Evolutionary conservation across 2,329 filamentous ascomycete genomes (phyloP), one percentile per base, ranked within the genome.

Genomic region (Mycosphaerella arachidis): DNA sequence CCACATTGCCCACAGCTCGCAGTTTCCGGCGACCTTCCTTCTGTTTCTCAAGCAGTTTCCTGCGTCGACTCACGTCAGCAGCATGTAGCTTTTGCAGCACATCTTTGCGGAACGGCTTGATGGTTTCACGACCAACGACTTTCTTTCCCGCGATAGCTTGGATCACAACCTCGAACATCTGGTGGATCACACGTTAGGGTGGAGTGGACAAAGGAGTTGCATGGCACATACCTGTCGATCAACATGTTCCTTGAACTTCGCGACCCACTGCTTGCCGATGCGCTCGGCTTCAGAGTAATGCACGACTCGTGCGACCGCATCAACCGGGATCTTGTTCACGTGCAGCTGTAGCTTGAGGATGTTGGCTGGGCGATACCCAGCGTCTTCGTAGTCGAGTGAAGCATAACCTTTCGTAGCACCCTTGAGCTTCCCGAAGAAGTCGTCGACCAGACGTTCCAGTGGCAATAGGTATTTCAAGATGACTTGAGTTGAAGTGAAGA

Each of bases 111-210:
- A 96, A 99, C 0, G 94, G 91, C 79, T 97, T 97, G 73, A 99
- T 87, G 0, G 92, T 97, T 73, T 97, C 94, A 71, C 94, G 82
- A 0, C 94, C 94, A 4, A 99, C 84, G 55, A 99, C 87, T 54
- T 88, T 85, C 67, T 85, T 86, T 3, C 92, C 93, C 0, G 90
- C 88, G 0, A 90, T 88, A 3, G 94, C 93, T 76, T 99, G 94
- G 64, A 99, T 97, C 58, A 97, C 81, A 24, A 99, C 86, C 77
- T 99, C 94, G 71, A 96, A 99, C 87, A 97, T 94, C 75, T 99
- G 94, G 24, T 4, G 2, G 6, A 16, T 2, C 24, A 5, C 6
- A 9, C 4, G 29, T 50, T 16, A 50, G 24, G 1, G 24, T 24
- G 24, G 3, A 24, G 2, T 1, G 24, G 24, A 24, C 24, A 1